A percentile compares a stretch with the other conserved stretches of the same genome.
Conservation (phyloP, 371 early-diverging fungal species). For the Mycotypha africana region DNA sequence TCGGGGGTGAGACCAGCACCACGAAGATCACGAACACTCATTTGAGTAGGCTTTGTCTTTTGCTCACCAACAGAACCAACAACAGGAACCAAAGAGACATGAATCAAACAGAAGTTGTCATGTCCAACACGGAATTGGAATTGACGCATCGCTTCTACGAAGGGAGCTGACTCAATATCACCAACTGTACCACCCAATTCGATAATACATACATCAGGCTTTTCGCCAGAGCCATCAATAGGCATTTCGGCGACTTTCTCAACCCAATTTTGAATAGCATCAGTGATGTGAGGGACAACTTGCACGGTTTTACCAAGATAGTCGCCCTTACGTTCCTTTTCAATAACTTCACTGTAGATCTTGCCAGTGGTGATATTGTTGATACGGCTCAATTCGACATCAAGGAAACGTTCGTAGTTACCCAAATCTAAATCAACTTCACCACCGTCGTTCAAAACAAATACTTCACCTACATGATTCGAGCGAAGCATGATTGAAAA, state of each 20-base stretch:
- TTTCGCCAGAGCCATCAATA: constrained; percentile 78
- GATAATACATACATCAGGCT: constrained; percentile 97
- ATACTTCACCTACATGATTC: constrained; percentile 97
- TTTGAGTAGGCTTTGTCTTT: constrained; percentile 99
- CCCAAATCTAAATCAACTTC: constrained; percentile 99
- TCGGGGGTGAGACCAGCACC: constrained; percentile 97
- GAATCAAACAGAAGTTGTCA: constrained; percentile 95
- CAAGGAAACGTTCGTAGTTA: constrained; percentile 98
- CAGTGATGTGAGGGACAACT: constrained; percentile 97
- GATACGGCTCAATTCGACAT: constrained; percentile 87
- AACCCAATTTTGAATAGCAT: constrained; percentile 97
- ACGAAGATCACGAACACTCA: constrained; percentile 91
- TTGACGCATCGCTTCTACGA: constrained; percentile 98
- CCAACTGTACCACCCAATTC: constrained; percentile 99
- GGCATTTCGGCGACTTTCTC: constrained; percentile 87
- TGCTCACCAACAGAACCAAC: constrained; percentile 98
- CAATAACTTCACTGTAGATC: constrained; percentile 94
- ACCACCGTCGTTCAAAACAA: constrained; percentile 98
- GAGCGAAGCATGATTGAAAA: too few relatives aligned
- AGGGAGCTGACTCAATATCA: constrained; percentile 98
- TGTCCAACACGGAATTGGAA: constrained; percentile 98
- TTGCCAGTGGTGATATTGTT: constrained; percentile 99
- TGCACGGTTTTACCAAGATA: constrained; percentile 99
- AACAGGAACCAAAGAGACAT: constrained; percentile 96
- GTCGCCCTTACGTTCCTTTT: constrained; percentile 88